These are phyloP conservation scores for Termitomyces sp. DNA, from an alignment of 1,284 basidiomycete species.

Conservation along the genomic window DNA sequence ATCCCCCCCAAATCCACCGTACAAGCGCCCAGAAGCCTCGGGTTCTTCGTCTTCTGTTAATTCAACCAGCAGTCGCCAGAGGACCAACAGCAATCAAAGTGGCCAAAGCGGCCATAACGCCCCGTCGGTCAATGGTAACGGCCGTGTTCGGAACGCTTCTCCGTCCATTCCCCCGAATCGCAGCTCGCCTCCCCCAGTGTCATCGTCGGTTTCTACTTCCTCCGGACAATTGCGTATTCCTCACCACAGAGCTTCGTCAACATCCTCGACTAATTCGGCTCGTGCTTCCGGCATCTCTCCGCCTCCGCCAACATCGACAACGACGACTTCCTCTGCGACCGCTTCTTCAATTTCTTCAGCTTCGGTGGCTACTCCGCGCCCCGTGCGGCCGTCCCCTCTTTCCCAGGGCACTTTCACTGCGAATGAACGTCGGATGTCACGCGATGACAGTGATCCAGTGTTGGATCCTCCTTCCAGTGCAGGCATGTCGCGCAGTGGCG, in stretches of 20 bases:
- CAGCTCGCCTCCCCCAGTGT: constrained; percentile 29
- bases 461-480: constrained; percentile 44
- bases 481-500: constrained; percentile 48
- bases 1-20: constrained; percentile 44
- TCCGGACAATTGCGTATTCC: constrained; percentile 28
- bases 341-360: constrained; percentile 33
- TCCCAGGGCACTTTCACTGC: constrained; percentile 66
- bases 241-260: constrained; percentile 41
- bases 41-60: constrained; percentile 71
- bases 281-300: constrained; percentile 43
- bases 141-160: constrained; percentile 29
- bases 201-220: constrained; percentile 23
- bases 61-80: constrained; percentile 56
- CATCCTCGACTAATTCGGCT: constrained; percentile 33
- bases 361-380: constrained; percentile 42
- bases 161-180: constrained; percentile 23
- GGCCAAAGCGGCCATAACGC: constrained; percentile 35
- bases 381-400: constrained; percentile 68
- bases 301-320: constrained; percentile 29
- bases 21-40: constrained; percentile 70
- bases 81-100: constrained; percentile 62
- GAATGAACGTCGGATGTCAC: constrained; percentile 69
- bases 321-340: constrained; percentile 24
- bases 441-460: constrained; percentile 66
- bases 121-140: constrained; percentile 28